Evolutionary conservation across 495 filamentous ascomycete species (phyloP).

Genomic region (Tricharina praecox): DNA sequence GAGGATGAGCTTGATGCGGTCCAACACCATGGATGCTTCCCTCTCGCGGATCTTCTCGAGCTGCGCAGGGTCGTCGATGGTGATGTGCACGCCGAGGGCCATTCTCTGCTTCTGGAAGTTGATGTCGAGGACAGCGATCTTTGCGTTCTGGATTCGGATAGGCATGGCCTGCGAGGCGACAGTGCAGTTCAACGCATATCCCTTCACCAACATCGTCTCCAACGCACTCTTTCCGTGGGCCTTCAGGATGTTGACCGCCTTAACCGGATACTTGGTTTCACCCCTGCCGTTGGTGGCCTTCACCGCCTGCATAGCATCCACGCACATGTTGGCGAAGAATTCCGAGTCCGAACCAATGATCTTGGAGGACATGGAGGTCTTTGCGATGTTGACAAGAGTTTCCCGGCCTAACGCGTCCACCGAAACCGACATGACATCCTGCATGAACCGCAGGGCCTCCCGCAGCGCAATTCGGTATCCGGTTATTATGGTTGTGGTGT

Average conservation of each 20-base stretch:
- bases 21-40: slow-evolving; percentile 81
- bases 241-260: slow-evolving; percentile 96
- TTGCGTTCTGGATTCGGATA: slow-evolving; percentile 80
- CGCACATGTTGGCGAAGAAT: slow-evolving; percentile 93
- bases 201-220: slow-evolving; percentile 84
- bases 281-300: slow-evolving; percentile 77
- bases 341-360: slow-evolving; percentile 92
- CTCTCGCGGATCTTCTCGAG: slow-evolving; percentile 90
- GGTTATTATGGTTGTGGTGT: slow-evolving; percentile 97
- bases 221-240: slow-evolving; percentile 83
- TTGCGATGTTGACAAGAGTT: slow-evolving; percentile 83
- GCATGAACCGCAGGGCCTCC: slow-evolving; percentile 97
- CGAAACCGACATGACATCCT: slow-evolving; percentile 88
- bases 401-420: slow-evolving; percentile 82
- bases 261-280: slow-evolving; percentile 94
- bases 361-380: slow-evolving; percentile 98
- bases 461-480: slow-evolving; percentile 89
- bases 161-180: slow-evolving; percentile 97
- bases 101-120: slow-evolving; percentile 97
- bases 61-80: slow-evolving; percentile 90
- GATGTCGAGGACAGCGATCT: slow-evolving; percentile 94
- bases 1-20: slow-evolving; percentile 90
- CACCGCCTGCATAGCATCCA: slow-evolving; percentile 90
- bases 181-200: slow-evolving; percentile 96
- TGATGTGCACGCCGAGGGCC: slow-evolving; percentile 97